These are phyloP conservation scores for Fraxinus floribunda DNA, from an alignment of 305 asterid genomes.

Conservation along the genomic window DNA sequence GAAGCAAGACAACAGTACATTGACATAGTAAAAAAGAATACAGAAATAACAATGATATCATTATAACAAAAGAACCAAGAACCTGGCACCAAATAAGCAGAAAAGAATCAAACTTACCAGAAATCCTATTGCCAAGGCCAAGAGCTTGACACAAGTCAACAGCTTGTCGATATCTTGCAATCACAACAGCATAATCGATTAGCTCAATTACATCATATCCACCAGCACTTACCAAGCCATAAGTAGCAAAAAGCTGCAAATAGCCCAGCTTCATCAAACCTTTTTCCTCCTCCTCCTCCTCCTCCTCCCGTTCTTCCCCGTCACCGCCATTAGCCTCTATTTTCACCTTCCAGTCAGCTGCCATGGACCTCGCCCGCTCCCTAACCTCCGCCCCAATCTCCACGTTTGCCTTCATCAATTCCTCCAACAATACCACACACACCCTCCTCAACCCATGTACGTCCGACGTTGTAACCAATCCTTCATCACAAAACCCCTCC, in stretches of 20 bases:
- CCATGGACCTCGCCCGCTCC: constrained; percentile 42
- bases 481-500: constrained; percentile 40
- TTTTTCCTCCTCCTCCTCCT: constrained; percentile 25
- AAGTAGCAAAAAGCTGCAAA: constrained; percentile 57
- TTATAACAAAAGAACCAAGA: background rate
- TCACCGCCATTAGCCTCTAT: constrained; percentile 26
- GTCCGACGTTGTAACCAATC: constrained; percentile 19
- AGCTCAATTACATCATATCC: constrained; percentile 42
- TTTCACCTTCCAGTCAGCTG: constrained; percentile 43
- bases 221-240: constrained; percentile 34
- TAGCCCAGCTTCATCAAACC: constrained; percentile 51
- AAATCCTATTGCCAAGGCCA: constrained; percentile 41
- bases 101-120: constrained; percentile 37
- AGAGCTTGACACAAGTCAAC: constrained; percentile 49
- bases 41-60: background rate
- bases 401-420: constrained; percentile 43
- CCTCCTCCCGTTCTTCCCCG: constrained; percentile 32
- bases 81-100: background rate
- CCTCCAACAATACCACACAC: constrained; percentile 56
- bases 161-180: constrained; percentile 48
- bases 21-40: background rate
- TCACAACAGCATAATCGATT: constrained; percentile 44
- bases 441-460: constrained; percentile 34
- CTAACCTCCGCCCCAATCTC: constrained; percentile 40
- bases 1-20: background rate